Evolutionary conservation across 2,329 filamentous ascomycete genomes (phyloP), one percentile per base, ranked within the genome.

Genomic region (Penicillium sp.): DNA sequence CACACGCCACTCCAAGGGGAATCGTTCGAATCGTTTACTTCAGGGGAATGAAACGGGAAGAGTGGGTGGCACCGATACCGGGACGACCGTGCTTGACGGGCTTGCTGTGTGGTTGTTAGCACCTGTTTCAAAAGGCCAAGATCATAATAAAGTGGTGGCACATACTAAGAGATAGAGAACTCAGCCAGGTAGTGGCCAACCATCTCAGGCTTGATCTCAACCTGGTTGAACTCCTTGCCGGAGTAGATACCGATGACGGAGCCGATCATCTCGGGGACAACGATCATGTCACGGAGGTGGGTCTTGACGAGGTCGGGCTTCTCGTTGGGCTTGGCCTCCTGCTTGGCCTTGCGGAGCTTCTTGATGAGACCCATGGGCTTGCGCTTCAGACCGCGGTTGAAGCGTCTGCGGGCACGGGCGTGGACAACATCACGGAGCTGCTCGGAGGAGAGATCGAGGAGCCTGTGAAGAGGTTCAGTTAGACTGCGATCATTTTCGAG

Each of bases 141-240:
- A 33, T n/a, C n/a, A n/a, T 5, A 7, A 28, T 9, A 12, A 8
- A 8, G 42, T 8, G 28, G 45, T 53, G 47, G 44, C 71, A 92
- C 92, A 77, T 91, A 96, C 92, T 99, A 99, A 86, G 94, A 95
- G 87, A 99, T 99, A 74, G 93, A 97, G 89, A 99, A 99, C 86
- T 99, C 95, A 79, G 88, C 95, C 73, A 99, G 88, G 88, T 97
- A 97, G 88, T 98, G 94, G 82, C 95, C 95, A 84, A 99, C 95
- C 95, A 99, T 99, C 89, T 99, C 95, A 77, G 95, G 95, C 90
- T 97, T 97, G 87, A 99, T 95, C 85, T 99, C 95, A 77, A 99
- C 93, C 89, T 97, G 94, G 91, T 99, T 99, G 91, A 99, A 99
- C 85, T 98, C 93, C 91, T 99, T 99, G 81, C 95, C 95, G 74